Evolutionary conservation across 306 rosid genomes (phyloP).

Genomic region (Chamaecrista fasciculata): DNA sequence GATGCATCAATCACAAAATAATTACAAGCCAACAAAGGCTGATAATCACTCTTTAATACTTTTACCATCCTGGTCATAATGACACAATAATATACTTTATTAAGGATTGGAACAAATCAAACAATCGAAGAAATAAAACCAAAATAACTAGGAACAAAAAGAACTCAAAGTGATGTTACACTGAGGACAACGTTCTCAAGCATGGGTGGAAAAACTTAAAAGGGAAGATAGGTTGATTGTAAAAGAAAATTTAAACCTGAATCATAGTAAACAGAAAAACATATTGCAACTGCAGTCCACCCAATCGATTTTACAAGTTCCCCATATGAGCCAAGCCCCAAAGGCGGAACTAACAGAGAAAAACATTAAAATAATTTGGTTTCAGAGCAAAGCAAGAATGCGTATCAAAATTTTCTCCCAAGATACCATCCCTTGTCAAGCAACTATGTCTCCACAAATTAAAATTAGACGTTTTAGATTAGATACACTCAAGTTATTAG

Average conservation of each 20-base stretch:
- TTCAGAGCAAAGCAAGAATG: background rate
- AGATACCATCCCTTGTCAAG: background rate
- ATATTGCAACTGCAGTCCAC: background rate
- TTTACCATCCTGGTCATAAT: background rate
- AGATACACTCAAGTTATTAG: background rate
- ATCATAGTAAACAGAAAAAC: slow-evolving; percentile 5
- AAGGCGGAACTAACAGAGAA: slow-evolving; percentile 6
- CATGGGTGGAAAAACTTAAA: background rate
- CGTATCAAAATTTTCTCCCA: background rate
- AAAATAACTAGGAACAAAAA: background rate
- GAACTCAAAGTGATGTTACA: background rate
- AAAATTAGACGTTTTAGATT: background rate
- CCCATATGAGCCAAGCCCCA: background rate
- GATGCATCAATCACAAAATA: background rate
- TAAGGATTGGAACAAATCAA: background rate
- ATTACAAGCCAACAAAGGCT: background rate
- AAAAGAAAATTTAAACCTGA: slow-evolving; percentile 13
- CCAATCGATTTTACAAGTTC: background rate
- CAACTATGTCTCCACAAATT: background rate
- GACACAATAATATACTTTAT: background rate
- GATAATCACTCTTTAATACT: background rate
- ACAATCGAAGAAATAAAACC: background rate
- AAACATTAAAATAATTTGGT: background rate
- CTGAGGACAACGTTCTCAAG: background rate
- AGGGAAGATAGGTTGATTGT: background rate